These are phyloP conservation scores for Nemania sp. DNA, from an alignment of 2,329 filamentous ascomycete species.

Conservation along the genomic window DNA sequence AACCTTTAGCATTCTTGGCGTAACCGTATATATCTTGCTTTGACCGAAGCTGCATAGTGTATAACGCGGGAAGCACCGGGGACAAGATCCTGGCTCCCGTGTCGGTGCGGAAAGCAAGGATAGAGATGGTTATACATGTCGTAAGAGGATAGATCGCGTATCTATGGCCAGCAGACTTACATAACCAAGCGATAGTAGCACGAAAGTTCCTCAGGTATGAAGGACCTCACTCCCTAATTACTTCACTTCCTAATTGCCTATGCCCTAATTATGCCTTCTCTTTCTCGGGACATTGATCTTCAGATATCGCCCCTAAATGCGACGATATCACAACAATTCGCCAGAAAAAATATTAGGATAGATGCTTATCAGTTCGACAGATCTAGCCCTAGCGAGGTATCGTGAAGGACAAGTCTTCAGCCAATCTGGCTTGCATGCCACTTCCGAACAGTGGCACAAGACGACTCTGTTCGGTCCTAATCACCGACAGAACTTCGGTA, in stretches of 20 bases:
- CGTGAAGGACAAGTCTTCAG: constrained; percentile 12
- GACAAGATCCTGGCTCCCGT: constrained; percentile 16
- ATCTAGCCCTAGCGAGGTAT: constrained; percentile 19
- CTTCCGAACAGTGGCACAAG: constrained; percentile 9
- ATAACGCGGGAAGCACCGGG: constrained; percentile 17
- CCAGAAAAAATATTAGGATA: too few relatives aligned
- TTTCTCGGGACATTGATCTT: not conserved
- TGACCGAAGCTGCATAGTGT: constrained; percentile 11
- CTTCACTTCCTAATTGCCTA: too few relatives aligned
- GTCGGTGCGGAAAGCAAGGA: constrained; percentile 14
- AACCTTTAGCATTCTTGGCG: constrained; percentile 2
- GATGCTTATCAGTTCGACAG: too few relatives aligned
- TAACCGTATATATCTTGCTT: constrained; percentile 1
- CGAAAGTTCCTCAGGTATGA: too few relatives aligned
- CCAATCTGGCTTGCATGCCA: not conserved
- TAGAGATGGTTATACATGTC: not conserved
- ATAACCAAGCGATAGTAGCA: not conserved
- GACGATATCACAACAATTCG: too few relatives aligned
- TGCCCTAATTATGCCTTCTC: too few relatives aligned
- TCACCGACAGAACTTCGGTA: too few relatives aligned
- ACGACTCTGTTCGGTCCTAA: constrained; percentile 7
- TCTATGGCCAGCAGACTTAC: not conserved
- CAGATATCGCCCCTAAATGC: not conserved
- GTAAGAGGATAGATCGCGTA: not conserved
- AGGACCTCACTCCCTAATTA: not conserved